phyloP scores from a whole-genome alignment of 108 stramenopile genomes.

The Discostella stelligeroides region DNA sequence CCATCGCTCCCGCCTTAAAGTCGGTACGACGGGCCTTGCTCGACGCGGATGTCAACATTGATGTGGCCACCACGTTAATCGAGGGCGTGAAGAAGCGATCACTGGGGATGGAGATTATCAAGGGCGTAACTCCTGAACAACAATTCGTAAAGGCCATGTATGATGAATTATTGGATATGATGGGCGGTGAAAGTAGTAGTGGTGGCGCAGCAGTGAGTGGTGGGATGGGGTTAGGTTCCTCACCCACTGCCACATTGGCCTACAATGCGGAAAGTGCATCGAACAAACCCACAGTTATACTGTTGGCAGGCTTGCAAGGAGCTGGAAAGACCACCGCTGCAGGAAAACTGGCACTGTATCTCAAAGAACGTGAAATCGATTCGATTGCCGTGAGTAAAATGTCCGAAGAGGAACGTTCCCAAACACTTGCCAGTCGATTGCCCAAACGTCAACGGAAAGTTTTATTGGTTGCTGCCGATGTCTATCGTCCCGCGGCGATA shows the following conservation, averaged over 20 bases:
- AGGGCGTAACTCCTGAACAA: constrained; percentile 92
- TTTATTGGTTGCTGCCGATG: constrained; percentile 91
- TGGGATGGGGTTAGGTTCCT: constrained; percentile 9
- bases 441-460: constrained; percentile 82
- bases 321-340: constrained; percentile 96
- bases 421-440: constrained; percentile 55
- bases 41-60: constrained; percentile 90
- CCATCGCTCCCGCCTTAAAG: constrained; percentile 78
- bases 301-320: constrained; percentile 95
- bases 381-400: constrained; percentile 51
- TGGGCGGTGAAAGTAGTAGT: constrained; percentile 76
- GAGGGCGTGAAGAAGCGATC: constrained; percentile 87
- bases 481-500: constrained; percentile 96
- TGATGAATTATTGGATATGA: constrained; percentile 92
- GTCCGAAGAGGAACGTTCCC: constrained; percentile 53
- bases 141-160: constrained; percentile 96
- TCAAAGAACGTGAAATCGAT: constrained; percentile 84
- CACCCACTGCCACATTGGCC: constrained; percentile 72
- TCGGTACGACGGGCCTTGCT: constrained; percentile 88
- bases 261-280: constrained; percentile 20
- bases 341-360: constrained; percentile 90
- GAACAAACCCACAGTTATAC: constrained; percentile 79
- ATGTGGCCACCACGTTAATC: constrained; percentile 89
- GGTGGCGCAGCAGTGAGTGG: constrained; percentile 8
- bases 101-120: constrained; percentile 78